Base-by-base conservation (phyloP, 1,284 basidiomycete genomes). In the Rhodotorula sp. region DNA sequence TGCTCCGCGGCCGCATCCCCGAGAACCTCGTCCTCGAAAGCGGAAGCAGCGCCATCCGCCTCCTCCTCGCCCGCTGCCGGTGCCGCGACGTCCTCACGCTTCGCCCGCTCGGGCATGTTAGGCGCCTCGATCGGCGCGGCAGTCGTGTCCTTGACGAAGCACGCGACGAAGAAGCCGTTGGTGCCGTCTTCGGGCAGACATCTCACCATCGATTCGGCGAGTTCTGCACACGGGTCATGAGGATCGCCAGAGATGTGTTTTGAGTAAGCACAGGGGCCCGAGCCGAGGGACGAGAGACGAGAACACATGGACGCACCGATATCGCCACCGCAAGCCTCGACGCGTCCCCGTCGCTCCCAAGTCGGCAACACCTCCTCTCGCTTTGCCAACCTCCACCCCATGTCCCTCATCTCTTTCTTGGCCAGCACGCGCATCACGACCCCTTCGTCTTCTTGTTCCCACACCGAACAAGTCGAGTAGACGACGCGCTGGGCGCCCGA, bases 381-480 rank as follows among this genome's bases (percentile, higher is more conserved):
- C 31, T 86, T 84, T 6, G 92, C 92, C 21, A 97, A 86, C 43
- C 76, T 80, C 84, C 94, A 97, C 2, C 81, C 81, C 57, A 84
- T 85, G 26, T 78, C 78, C 51, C 79, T 77, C 31, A 90, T 90
- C 80, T 92, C 90, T 21, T 87, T 85, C 31, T 89, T 89, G 63
- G 83, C 83, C 49, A 97, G 84, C 21, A 75, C 54, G 65, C 86
- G 84, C n/a, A 87, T 83, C 3, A 92, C 89, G 48, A 93, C 91
- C 26, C 85, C 84, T 77, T 99, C 97, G 82, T 99, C 96, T 80
- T 99, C 97, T 62, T 87, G 86, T 12, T 90, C 87, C 81, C 99
- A 90, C 60, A 97, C 85, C 71, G 93, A 96, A 81, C 96, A 98
- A 18, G 96, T 99, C 29, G 94, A 98, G 82, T 99, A 99, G 23